Conservation (phyloP, 345 rosid species). For the Arabidopsis arenosa region DNA sequence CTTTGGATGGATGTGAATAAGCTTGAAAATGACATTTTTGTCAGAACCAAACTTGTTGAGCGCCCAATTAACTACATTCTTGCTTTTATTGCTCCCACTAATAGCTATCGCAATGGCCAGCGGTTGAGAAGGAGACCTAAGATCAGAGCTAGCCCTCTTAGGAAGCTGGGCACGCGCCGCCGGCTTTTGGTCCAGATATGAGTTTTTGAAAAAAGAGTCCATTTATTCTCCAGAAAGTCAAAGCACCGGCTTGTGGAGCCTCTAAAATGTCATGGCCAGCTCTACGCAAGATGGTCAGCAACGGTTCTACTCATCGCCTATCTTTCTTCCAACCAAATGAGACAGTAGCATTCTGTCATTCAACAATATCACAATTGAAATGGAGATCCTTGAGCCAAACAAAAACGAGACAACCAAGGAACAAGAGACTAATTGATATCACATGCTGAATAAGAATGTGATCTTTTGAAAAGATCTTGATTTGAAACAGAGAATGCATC, state of each 20-base stretch:
- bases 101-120: conserved; percentile 62
- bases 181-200: not conserved
- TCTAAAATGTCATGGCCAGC: not conserved
- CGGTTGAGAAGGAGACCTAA: conserved; percentile 25
- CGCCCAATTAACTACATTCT: conserved; percentile 55
- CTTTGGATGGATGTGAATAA: conserved; percentile 66
- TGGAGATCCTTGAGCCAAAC: conserved; percentile 11
- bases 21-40: conserved; percentile 57
- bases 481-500: conserved; percentile 1
- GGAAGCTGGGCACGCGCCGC: not conserved
- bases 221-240: conserved; percentile 2
- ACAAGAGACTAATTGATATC: not conserved
- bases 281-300: conserved; percentile 3
- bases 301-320: not conserved
- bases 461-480: conserved; percentile 20
- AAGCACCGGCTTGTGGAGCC: not conserved
- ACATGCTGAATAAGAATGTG: conserved; percentile 5
- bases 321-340: not conserved
- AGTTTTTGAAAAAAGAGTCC: conserved; percentile 32
- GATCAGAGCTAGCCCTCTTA: conserved; percentile 19
- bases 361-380: not conserved
- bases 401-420: not conserved
- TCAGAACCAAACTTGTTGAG: conserved; percentile 59
- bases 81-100: conserved; percentile 64
- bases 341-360: not conserved